phyloP scores from a whole-genome alignment of 2,329 filamentous ascomycete species.

The Verticillium alfalfae region DNA sequence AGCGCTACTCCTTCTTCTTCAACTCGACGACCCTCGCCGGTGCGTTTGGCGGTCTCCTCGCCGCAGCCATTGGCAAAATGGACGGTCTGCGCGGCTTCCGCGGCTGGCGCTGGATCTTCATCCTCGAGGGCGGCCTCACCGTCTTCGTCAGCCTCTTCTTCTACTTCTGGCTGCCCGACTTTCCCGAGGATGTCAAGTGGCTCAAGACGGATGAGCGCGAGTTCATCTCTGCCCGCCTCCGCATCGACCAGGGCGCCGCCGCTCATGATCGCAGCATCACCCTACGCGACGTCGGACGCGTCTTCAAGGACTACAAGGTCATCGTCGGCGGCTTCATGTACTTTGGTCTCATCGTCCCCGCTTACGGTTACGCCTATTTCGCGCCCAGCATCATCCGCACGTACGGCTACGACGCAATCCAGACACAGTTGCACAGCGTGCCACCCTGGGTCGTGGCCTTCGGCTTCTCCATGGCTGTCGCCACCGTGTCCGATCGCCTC shows the following conservation, averaged over 20 bases:
- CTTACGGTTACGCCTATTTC: constrained; percentile 75
- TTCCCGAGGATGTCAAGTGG: constrained; percentile 72
- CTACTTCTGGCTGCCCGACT: constrained; percentile 67
- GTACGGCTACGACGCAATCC: constrained; percentile 56
- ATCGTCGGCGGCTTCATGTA: constrained; percentile 76
- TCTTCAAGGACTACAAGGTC: constrained; percentile 71
- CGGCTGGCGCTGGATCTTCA: constrained; percentile 81
- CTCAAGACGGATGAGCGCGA: constrained; percentile 62
- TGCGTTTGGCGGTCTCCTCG: constrained; percentile 17
- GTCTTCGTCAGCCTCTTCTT: constrained; percentile 55
- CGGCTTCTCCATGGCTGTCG: constrained; percentile 70
- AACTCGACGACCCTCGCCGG: constrained; percentile 56
- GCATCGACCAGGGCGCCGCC: constrained; percentile 62
- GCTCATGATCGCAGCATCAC: constrained; percentile 59
- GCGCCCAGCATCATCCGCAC: constrained; percentile 64
- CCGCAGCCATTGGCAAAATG: constrained; percentile 60
- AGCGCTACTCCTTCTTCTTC: constrained; percentile 93
- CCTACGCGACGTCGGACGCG: constrained; percentile 49
- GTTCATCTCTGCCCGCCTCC: constrained; percentile 62
- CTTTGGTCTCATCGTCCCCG: constrained; percentile 71
- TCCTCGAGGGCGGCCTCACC: constrained; percentile 67
- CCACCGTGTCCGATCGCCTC: constrained; percentile 64
- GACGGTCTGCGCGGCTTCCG: constrained; percentile 60
- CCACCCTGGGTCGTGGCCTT: constrained; percentile 66
- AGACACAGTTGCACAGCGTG: constrained; percentile 53